Conservation (phyloP, 1,139 yeast genomes). For the Blastobotrys niveus region DNA sequence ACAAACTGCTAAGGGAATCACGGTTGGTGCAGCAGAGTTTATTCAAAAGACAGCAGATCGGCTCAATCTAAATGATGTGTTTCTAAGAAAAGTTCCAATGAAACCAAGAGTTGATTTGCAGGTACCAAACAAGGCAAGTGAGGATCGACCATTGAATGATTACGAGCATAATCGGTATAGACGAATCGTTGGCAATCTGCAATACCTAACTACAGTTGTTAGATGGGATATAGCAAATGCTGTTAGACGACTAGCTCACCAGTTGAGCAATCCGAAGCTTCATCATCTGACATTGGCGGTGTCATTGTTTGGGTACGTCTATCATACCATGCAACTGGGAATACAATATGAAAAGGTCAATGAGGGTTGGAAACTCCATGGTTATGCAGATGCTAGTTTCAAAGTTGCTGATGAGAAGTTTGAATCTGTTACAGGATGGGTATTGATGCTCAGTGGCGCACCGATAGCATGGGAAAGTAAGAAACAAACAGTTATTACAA, state of each 20-base stretch:
- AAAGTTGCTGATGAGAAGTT: background rate
- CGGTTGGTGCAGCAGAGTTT: background rate
- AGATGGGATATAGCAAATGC: conserved; percentile 1
- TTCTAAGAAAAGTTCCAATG: background rate
- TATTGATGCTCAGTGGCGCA: background rate
- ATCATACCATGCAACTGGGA: background rate
- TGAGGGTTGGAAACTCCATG: background rate
- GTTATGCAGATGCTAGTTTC: background rate
- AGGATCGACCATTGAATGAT: background rate
- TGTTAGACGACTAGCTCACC: background rate
- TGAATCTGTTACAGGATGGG: background rate
- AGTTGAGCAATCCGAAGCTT: background rate
- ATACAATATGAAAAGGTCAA: background rate
- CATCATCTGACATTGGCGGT: background rate
- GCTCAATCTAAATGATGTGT: background rate
- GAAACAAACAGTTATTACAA: background rate
- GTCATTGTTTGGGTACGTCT: background rate
- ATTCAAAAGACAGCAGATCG: background rate
- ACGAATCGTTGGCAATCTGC: background rate
- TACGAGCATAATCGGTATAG: background rate
- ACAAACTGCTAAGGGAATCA: background rate
- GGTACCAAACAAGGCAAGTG: background rate
- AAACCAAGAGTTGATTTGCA: background rate
- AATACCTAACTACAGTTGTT: background rate
- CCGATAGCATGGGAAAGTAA: background rate